Conservation (phyloP, 2,329 filamentous ascomycete genomes). For the Xylaria sp. region DNA sequence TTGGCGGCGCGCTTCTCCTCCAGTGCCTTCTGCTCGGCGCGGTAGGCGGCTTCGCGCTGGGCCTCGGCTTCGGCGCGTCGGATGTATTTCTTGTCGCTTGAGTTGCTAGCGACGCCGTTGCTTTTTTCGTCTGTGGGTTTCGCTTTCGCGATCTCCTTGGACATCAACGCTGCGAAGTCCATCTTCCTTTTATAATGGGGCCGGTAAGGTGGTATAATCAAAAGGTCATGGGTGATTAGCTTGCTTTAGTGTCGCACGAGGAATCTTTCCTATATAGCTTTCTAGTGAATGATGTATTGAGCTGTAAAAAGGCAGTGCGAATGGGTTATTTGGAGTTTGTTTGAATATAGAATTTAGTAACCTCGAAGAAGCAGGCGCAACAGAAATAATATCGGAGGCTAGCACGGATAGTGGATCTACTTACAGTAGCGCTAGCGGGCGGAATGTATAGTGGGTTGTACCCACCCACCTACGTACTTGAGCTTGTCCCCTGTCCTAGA, state of each 20-base stretch:
- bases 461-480: too few species aligned
- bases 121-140: slow-evolving; percentile 55
- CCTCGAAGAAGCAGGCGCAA: background rate
- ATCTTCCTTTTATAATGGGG: slow-evolving; percentile 61
- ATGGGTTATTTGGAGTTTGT: too few species aligned
- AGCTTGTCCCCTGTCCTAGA: too few species aligned
- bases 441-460: background rate
- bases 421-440: background rate
- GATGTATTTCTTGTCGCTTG: slow-evolving; percentile 75
- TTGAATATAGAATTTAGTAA: too few species aligned
- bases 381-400: background rate
- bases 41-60: slow-evolving; percentile 81
- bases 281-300: background rate
- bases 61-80: slow-evolving; percentile 89
- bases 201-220: background rate
- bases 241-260: background rate
- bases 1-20: slow-evolving; percentile 78
- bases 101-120: slow-evolving; percentile 9
- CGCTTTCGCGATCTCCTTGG: slow-evolving; percentile 88
- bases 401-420: background rate
- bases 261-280: background rate
- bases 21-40: slow-evolving; percentile 80
- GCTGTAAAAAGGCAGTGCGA: background rate
- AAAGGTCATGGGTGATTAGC: background rate
- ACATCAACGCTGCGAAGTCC: slow-evolving; percentile 96